These are phyloP conservation scores for Penicillium waksmanii DNA, from an alignment of 495 filamentous ascomycete species.

Conservation along the genomic window DNA sequence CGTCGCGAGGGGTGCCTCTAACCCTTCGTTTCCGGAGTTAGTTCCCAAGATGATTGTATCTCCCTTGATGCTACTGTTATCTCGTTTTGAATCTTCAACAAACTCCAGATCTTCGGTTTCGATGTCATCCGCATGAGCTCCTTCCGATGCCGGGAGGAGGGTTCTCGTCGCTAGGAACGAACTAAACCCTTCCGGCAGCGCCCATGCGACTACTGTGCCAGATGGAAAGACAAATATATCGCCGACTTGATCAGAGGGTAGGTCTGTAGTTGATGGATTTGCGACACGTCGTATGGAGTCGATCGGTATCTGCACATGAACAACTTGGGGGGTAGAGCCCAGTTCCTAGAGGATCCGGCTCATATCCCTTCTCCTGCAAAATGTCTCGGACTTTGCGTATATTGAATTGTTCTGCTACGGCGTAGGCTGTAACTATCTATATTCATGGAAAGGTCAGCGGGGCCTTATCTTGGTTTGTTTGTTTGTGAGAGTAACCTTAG, in stretches of 20 bases:
- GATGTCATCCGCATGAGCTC: constrained; percentile 66
- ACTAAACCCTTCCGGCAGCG: constrained; percentile 70
- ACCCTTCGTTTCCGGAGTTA: constrained; percentile 40
- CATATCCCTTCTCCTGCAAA: constrained; percentile 69
- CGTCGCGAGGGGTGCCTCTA: constrained; percentile 15
- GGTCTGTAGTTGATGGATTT: constrained; percentile 60
- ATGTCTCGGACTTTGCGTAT: constrained; percentile 73
- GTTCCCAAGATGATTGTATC: constrained; percentile 91
- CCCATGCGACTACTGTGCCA: constrained; percentile 93
- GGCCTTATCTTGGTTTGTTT: background rate
- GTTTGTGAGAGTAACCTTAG: constrained; percentile 35
- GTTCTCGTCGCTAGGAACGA: constrained; percentile 73
- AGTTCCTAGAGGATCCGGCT: constrained; percentile 63
- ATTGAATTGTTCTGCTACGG: constrained; percentile 84
- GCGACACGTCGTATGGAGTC: constrained; percentile 51
- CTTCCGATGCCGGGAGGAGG: constrained; percentile 72
- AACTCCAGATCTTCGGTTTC: constrained; percentile 94
- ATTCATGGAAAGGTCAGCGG: background rate
- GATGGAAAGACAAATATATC: constrained; percentile 98
- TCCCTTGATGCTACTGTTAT: constrained; percentile 79
- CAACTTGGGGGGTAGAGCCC: constrained; percentile 68
- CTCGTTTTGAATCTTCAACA: constrained; percentile 70
- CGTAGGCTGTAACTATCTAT: constrained; percentile 76
- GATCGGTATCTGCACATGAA: constrained; percentile 63
- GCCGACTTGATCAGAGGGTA: constrained; percentile 67